phyloP scores from a whole-genome alignment of 306 rosid genomes.

The Abrus pulchellus region DNA sequence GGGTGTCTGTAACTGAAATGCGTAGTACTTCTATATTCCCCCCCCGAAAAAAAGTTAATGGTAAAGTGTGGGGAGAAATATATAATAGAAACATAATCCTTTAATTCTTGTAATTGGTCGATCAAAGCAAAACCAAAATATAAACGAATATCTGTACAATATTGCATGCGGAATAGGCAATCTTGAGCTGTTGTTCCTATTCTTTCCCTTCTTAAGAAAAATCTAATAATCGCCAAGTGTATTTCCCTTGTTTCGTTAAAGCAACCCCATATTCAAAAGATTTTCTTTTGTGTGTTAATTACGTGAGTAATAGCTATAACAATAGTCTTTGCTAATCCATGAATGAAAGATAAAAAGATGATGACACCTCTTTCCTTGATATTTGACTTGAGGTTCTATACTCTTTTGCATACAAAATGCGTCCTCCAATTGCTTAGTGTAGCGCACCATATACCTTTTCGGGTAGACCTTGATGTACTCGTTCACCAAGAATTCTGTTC shows the following conservation, averaged over 20 bases:
- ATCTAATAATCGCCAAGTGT: slow-evolving; percentile 30
- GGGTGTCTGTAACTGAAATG: too few species aligned
- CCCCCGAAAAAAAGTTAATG: slow-evolving; percentile 6
- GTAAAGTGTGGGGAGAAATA: slow-evolving; percentile 2
- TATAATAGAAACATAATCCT: slow-evolving; percentile 3
- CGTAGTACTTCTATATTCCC: slow-evolving; percentile 15
- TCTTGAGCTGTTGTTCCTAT: slow-evolving; percentile 12
- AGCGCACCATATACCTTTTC: slow-evolving; percentile 28
- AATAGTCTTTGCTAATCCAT: not conserved
- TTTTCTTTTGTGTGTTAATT: not conserved
- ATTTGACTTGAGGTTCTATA: slow-evolving; percentile 32
- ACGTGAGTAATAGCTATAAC: not conserved
- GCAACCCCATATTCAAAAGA: not conserved
- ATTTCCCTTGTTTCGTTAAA: slow-evolving; percentile 32
- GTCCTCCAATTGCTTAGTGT: slow-evolving; percentile 28
- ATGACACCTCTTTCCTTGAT: slow-evolving; percentile 28
- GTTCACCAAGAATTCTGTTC: slow-evolving; percentile 1
- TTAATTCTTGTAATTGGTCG: slow-evolving; percentile 41
- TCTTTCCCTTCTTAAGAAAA: slow-evolving; percentile 12
- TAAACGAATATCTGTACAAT: slow-evolving; percentile 38
- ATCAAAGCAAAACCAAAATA: slow-evolving; percentile 26
- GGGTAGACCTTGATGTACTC: not conserved
- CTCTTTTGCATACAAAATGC: slow-evolving; percentile 26
- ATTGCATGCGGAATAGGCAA: slow-evolving; percentile 16
- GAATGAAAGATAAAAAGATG: slow-evolving; percentile 37